phyloP scores from a whole-genome alignment of 2,329 filamentous ascomycete species.

The Dryadomyces quercus-mongolicae region DNA sequence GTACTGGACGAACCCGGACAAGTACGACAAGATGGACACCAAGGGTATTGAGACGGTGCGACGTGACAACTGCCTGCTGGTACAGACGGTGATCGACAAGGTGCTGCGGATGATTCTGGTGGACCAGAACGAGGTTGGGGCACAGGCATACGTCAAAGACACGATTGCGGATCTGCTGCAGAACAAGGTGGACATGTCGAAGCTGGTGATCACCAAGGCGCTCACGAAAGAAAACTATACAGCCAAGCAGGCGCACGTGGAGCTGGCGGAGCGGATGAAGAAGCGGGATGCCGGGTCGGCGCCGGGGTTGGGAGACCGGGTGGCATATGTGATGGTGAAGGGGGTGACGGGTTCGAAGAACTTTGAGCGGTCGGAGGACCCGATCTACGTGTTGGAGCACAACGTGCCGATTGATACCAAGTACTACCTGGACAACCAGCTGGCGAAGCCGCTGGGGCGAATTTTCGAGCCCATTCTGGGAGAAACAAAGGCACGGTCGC shows the following conservation, averaged over 20 bases:
- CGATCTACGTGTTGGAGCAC: constrained; percentile 92
- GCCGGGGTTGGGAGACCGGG: constrained; percentile 83
- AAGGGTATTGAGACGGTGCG: constrained; percentile 98
- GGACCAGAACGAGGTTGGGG: constrained; percentile 77
- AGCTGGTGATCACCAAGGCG: constrained; percentile 97
- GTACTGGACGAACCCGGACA: constrained; percentile 89
- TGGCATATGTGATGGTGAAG: constrained; percentile 96
- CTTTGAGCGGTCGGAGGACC: constrained; percentile 94
- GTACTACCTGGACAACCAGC: constrained; percentile 97
- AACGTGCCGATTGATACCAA: constrained; percentile 96
- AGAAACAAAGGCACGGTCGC: constrained; percentile 65
- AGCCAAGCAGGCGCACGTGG: constrained; percentile 89
- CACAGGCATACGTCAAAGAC: constrained; percentile 92
- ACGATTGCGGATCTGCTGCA: constrained; percentile 91
- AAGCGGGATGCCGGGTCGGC: constrained; percentile 94
- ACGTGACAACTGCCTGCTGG: constrained; percentile 88
- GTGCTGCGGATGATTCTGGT: constrained; percentile 92
- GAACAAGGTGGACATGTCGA: constrained; percentile 98
- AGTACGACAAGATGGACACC: constrained; percentile 99
- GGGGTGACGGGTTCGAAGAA: constrained; percentile 82
- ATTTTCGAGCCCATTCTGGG: constrained; percentile 98
- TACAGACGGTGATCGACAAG: constrained; percentile 96
- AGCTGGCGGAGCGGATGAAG: constrained; percentile 90
- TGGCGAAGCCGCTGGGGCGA: constrained; percentile 83
- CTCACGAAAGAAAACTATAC: constrained; percentile 83